A percentile compares a stretch with the other conserved stretches of the same genome.
phyloP scores from a whole-genome alignment of 73 alveolate species.

The Tetrahymena borealis region DNA sequence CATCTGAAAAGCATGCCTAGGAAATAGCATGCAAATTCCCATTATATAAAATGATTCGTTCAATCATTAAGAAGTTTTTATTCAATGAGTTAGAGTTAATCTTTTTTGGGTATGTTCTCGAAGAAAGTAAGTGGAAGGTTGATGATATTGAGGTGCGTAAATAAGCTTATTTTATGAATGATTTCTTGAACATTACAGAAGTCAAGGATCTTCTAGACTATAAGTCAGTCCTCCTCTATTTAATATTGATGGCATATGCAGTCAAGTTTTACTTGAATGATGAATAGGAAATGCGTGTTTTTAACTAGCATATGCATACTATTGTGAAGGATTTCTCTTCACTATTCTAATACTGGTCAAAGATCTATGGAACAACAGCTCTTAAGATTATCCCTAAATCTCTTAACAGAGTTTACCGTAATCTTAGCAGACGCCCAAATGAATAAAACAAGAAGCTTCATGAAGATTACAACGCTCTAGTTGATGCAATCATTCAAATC shows the following conservation, averaged over 20 bases:
- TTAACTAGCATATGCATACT: constrained; percentile 1
- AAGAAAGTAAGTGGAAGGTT: constrained; percentile 33
- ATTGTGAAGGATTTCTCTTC: neutral
- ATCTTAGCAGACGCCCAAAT: constrained; percentile 23
- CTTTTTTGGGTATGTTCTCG: constrained; percentile 20
- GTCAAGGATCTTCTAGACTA: neutral
- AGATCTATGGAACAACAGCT: constrained; percentile 12
- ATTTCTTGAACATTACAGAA: constrained; percentile 29
- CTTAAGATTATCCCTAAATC: constrained; percentile 21
- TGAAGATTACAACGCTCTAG: constrained; percentile 37
- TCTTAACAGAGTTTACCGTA: constrained; percentile 21
- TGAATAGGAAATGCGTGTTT: constrained; percentile 7
- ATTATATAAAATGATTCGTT: constrained; percentile 35
- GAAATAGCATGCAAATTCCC: constrained; percentile 16
- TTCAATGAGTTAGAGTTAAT: constrained; percentile 38
- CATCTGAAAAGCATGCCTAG: constrained; percentile 13
- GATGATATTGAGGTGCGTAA: constrained; percentile 24
- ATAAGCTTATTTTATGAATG: constrained; percentile 18
- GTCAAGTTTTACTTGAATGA: constrained; percentile 31
- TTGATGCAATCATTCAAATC: constrained; percentile 23
- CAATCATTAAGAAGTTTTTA: constrained; percentile 17
- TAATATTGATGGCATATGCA: constrained; percentile 20
- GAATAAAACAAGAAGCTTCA: constrained; percentile 3
- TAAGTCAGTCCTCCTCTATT: constrained; percentile 4
- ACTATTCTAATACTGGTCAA: constrained; percentile 13